Base-by-base conservation (phyloP, 352 stramenopile species). In the Aphanomyces stellatus region DNA sequence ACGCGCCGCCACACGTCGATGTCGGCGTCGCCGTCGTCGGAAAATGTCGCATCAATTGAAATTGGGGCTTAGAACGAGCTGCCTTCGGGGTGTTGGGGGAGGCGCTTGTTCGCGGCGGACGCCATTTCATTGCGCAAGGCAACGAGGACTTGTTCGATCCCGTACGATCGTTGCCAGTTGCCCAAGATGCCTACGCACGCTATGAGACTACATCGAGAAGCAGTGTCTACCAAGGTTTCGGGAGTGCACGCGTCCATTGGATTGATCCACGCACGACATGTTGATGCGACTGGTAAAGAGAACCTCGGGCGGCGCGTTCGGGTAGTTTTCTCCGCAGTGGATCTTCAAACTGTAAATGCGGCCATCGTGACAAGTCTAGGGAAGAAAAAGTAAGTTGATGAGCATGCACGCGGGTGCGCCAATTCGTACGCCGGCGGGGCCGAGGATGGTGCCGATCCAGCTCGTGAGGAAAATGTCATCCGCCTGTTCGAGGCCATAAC, bases 391-490 rank as follows among this genome's bases (percentile, higher is more conserved):
- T 53, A 7, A 15, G 3, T 41, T 51, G 34, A 2, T 24, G 24
- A 41, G 49, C 37, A 31, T 41, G 13, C 30, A 22, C 42, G 1
- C 30, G 30, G 33, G 56, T 24, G 30, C n/a, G n/a, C 13, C 53
- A 33, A 53, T 33, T 77, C 74, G 87, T 81, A 98, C 95, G 66
- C 91, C 92, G 64, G 88, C 88, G 61, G 96, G 95, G 65, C 96
- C 96, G 15, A 99, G 87, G 76, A 99, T 99, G 35, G 94, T 97
- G 69, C 92, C 96, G 76, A 99, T 98, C 96, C 96, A 99, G 74
- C 98, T 95, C 71, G 91, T 97, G 67, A 99, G 85, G 79, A 99
- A 99, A 72, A 98, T 99, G 80, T 99, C 96, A 67, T 97, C 93
- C 51, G 82, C 83, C 74, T 98, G 90, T 63, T 98, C 94, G 49